Evolutionary conservation across 2,329 filamentous ascomycete species (phyloP), one percentile per base, ranked within the genome.

Genomic region (Verticillium nubilum): DNA sequence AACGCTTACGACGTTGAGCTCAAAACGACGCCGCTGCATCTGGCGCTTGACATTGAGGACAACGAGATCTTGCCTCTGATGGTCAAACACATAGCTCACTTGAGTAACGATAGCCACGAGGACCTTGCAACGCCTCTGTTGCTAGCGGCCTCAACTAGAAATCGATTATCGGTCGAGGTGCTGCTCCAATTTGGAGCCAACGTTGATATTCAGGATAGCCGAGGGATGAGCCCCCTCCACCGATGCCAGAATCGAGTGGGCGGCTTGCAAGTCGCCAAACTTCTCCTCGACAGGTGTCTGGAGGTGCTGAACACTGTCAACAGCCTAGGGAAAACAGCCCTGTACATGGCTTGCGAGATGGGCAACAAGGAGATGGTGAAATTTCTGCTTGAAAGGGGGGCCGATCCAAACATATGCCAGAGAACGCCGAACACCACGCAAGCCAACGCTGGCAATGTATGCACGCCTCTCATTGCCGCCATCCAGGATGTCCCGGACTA

Each of bases 141-240:
- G 37, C 58, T 64, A 7, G 72, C 71, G 2, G 72, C 71, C n/a
- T 64, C 67, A 2, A 71, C 65, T 19, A 67, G 68, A 10, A 68
- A 70, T 19, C 65, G 66, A 27, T 42, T 67, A 15, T 58, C 69
- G 0, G 69, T 68, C 17, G 60, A 63, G n/a, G 57, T 72, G 6
- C 59, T 74, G 2, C 60, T 74, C 1, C 58, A 58, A 26, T 61
- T 66, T 19, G 63, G 62, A 2, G 70, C 69, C 15, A 58, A 66
- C 4, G 62, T 67, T 3, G 58, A 67, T 9, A 66, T 70, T 4
- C 59, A 62, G n/a, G 69, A 73, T 23, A 62, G 64, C 13, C 59
- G 57, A n/a, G 59, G 59, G 1, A 62, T 60, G 59, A 64, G 66
- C 10, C 68, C 67, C 4, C 60, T 72, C 3, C 69, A 72, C 54